Conservation (phyloP, 1,284 basidiomycete genomes). For the Rhodotorula sp. region DNA sequence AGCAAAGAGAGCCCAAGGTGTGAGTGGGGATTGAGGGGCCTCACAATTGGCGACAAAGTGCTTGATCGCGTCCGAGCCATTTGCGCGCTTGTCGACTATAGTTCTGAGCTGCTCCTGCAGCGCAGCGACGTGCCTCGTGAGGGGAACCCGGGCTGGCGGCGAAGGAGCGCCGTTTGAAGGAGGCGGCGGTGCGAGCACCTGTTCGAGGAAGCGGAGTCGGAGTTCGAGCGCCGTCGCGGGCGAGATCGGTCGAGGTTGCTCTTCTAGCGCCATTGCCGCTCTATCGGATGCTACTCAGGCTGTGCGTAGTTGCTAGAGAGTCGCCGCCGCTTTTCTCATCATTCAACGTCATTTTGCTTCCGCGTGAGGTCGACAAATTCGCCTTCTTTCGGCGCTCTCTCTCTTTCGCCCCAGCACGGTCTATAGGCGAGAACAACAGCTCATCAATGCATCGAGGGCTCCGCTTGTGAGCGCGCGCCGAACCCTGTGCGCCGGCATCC, state of each 20-base stretch:
- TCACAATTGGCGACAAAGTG: slow-evolving; percentile 43
- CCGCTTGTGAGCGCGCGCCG: not conserved
- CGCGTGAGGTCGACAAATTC: too few species aligned
- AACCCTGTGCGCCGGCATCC: not conserved
- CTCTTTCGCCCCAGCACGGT: not conserved
- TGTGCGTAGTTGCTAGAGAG: not conserved
- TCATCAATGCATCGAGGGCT: not conserved
- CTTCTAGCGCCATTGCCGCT: too few species aligned
- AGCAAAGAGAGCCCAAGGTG: not conserved
- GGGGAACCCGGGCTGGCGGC: slow-evolving; percentile 10
- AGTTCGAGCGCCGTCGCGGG: slow-evolving; percentile 41
- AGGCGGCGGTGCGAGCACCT: slow-evolving; percentile 25
- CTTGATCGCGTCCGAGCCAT: slow-evolving; percentile 40
- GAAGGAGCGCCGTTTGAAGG: not conserved
- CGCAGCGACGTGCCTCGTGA: slow-evolving; percentile 32
- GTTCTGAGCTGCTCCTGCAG: slow-evolving; percentile 20
- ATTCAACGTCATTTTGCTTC: not conserved
- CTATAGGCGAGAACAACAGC: not conserved
- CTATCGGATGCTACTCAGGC: too few species aligned
- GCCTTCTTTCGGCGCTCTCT: not conserved
- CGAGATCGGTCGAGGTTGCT: not conserved
- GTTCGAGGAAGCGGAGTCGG: slow-evolving; percentile 44
- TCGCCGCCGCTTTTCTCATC: not conserved
- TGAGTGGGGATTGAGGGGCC: not conserved
- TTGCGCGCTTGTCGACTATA: slow-evolving; percentile 14